Evolutionary conservation across 805 yeast species (phyloP).

Genomic region (Lipomyces yamadae): DNA sequence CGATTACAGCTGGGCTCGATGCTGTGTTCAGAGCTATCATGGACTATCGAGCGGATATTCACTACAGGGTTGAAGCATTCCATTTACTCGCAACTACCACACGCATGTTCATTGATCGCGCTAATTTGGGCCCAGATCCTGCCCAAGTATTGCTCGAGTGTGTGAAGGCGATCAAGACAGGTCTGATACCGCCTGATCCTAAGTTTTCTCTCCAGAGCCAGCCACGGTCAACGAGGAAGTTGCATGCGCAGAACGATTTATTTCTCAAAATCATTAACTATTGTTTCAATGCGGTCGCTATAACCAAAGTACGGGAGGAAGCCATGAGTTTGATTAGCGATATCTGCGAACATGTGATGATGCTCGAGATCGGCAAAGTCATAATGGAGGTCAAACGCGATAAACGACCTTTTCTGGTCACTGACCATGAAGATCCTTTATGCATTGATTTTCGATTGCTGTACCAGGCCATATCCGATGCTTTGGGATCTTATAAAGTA

Average conservation of each 20-base stretch:
- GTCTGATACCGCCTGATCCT: slow-evolving; percentile 36
- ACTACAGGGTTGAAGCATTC: slow-evolving; percentile 79
- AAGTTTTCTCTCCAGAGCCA: slow-evolving; percentile 24
- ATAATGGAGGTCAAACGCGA: slow-evolving; percentile 61
- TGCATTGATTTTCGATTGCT: slow-evolving; percentile 70
- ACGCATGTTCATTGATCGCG: slow-evolving; percentile 65
- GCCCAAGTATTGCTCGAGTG: slow-evolving; percentile 29
- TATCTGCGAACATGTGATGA: slow-evolving; percentile 75
- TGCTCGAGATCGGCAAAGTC: slow-evolving; percentile 76
- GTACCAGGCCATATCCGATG: slow-evolving; percentile 74
- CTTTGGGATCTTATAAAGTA: slow-evolving; percentile 75
- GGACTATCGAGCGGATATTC: slow-evolving; percentile 60
- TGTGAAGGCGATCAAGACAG: slow-evolving; percentile 29
- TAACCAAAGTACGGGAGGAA: slow-evolving; percentile 71
- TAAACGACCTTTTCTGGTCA: slow-evolving; percentile 71
- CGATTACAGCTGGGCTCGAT: slow-evolving; percentile 80
- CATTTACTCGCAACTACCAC: slow-evolving; percentile 68
- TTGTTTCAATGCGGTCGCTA: slow-evolving; percentile 70
- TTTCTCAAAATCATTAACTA: slow-evolving; percentile 57
- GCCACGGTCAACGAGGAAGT: slow-evolving; percentile 37
- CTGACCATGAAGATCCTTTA: slow-evolving; percentile 78
- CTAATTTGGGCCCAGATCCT: slow-evolving; percentile 27
- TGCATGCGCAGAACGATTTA: slow-evolving; percentile 59
- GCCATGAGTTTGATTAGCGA: slow-evolving; percentile 66
- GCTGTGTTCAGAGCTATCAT: slow-evolving; percentile 78